These are phyloP conservation scores for Fusarium pseudonygamai DNA, from an alignment of 2,329 filamentous ascomycete genomes.

Conservation along the genomic window DNA sequence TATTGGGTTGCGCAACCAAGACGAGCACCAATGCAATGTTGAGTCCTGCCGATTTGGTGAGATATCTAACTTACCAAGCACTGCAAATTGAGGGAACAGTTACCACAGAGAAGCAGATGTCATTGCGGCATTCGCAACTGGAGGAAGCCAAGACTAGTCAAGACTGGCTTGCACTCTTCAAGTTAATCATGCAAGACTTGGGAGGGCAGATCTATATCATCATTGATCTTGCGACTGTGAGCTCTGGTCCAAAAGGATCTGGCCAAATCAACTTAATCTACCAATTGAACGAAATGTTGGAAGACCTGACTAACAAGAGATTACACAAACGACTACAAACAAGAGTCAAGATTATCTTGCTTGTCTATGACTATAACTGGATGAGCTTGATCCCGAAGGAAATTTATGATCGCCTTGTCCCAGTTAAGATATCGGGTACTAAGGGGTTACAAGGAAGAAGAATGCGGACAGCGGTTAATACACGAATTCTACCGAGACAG, in stretches of 20 bases:
- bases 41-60: not conserved
- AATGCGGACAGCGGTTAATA: not conserved
- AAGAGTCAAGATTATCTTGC: not conserved
- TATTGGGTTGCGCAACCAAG: not conserved
- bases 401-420: not conserved
- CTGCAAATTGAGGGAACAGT: not conserved
- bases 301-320: rapidly evolving
- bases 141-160: not conserved
- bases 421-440: not conserved
- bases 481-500: not conserved
- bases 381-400: not conserved
- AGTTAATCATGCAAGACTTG: not conserved
- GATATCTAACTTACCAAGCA: constrained; percentile 9
- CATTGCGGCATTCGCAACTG: not conserved
- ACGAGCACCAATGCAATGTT: not conserved
- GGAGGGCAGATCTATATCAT: constrained; percentile 1
- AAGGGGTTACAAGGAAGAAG: not conserved
- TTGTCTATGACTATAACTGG: not conserved
- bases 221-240: not conserved
- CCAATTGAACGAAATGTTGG: not conserved
- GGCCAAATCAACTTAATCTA: not conserved
- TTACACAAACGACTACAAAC: not conserved
- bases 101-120: constrained; percentile 1
- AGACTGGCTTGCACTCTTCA: not conserved
- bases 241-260: not conserved